These are phyloP conservation scores for Quillaja saponaria DNA, from an alignment of 306 rosid species.

Conservation along the genomic window DNA sequence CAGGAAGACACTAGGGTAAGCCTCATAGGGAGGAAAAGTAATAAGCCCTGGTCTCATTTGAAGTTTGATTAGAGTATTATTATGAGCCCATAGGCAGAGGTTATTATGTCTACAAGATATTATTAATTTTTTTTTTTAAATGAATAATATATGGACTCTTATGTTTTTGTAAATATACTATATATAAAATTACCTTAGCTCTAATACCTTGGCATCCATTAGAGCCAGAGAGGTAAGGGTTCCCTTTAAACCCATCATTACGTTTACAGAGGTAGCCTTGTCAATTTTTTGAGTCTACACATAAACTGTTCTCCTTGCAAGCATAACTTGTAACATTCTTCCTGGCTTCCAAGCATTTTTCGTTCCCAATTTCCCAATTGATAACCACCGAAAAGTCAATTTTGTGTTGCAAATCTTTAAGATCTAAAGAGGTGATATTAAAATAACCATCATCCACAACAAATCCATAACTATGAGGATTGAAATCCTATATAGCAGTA, in stretches of 20 bases:
- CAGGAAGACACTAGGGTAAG: too few species aligned
- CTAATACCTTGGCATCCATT: conserved; percentile 36
- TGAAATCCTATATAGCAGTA: neutral
- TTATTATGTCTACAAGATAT: too few species aligned
- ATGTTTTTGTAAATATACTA: too few species aligned
- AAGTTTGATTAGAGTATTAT: neutral
- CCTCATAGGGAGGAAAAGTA: too few species aligned
- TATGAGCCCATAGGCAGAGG: too few species aligned
- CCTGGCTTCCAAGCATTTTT: neutral
- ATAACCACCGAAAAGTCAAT: neutral
- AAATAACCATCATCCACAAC: conserved; percentile 3
- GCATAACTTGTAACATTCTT: neutral
- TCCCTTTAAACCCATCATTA: conserved; percentile 35
- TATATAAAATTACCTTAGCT: too few species aligned
- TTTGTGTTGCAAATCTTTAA: neutral
- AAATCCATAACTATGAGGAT: conserved; percentile 28
- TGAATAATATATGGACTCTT: too few species aligned
- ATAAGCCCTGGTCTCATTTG: too few species aligned
- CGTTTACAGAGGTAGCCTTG: conserved; percentile 37
- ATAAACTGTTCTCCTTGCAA: conserved; percentile 10
- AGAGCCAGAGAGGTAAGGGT: conserved; percentile 25
- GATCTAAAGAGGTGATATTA: neutral
- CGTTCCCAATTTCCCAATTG: conserved; percentile 26
- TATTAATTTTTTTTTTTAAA: too few species aligned
- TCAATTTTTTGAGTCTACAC: neutral